A percentile compares a stretch with the other conserved stretches of the same genome.
phyloP scores from a whole-genome alignment of 768 basidiomycete species.

The Coprinellus micaceus region DNA sequence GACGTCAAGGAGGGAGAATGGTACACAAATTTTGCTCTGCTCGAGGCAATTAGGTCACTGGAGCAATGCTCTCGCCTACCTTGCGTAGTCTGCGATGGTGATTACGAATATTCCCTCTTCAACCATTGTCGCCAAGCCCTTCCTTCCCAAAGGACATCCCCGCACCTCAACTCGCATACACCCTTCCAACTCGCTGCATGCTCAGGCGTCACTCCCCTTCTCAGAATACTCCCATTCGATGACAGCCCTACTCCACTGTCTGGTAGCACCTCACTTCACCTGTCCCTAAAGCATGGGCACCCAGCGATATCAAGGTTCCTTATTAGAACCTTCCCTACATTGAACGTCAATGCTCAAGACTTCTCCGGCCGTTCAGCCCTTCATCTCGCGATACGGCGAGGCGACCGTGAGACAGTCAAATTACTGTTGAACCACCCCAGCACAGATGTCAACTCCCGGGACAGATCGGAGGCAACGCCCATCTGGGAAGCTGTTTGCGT shows the following conservation, averaged over 20 bases:
- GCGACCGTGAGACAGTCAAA: background rate
- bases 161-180: background rate
- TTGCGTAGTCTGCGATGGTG: too few relatives aligned
- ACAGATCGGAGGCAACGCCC: background rate
- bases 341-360: background rate
- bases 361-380: background rate
- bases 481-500: background rate
- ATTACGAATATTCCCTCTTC: background rate
- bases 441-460: background rate
- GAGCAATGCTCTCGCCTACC: too few relatives aligned
- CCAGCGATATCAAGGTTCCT: background rate
- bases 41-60: too few relatives aligned
- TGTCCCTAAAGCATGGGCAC: background rate
- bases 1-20: too few relatives aligned
- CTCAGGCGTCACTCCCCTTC: background rate
- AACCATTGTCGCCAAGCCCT: background rate
- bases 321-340: background rate
- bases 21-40: too few relatives aligned
- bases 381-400: background rate
- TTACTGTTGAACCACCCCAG: background rate
- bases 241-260: background rate
- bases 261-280: background rate
- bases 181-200: background rate
- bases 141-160: background rate
- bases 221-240: background rate